A percentile compares a stretch with the other conserved stretches of the same genome.
phyloP scores from a whole-genome alignment of 1,139 yeast genomes.

The Sugiyamaella grinbergsii region DNA sequence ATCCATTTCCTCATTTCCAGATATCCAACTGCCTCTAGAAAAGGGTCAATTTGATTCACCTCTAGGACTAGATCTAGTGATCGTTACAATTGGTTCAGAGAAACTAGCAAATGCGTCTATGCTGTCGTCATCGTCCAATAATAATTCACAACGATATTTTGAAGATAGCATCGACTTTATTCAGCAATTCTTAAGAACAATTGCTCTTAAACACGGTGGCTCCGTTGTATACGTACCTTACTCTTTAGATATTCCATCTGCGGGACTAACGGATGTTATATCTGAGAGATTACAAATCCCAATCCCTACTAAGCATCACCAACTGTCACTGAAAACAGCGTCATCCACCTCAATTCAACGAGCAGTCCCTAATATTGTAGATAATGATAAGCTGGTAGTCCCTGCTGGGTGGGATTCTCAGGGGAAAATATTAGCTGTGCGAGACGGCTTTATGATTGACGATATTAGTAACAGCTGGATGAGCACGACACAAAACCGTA shows the following conservation, averaged over 20 bases:
- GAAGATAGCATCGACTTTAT: conserved; percentile 46
- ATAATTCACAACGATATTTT: conserved; percentile 16
- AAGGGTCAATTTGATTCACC: conserved; percentile 41
- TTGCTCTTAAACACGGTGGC: conserved; percentile 50
- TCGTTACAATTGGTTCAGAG: conserved; percentile 36
- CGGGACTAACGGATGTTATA: conserved; percentile 27
- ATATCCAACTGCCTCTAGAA: conserved; percentile 39
- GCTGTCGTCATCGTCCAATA: conserved; percentile 8
- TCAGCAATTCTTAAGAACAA: conserved; percentile 58
- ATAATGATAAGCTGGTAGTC: conserved; percentile 47
- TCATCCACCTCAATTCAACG: conserved; percentile 15
- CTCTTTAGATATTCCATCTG: conserved; percentile 22
- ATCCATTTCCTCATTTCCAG: conserved; percentile 12
- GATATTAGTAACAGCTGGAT: conserved; percentile 27
- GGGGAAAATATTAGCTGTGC: conserved; percentile 41
- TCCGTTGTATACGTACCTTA: conserved; percentile 34
- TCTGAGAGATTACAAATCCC: conserved; percentile 36
- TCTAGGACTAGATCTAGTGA: conserved; percentile 39
- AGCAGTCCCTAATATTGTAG: conserved; percentile 40
- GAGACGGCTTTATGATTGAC: conserved; percentile 36
- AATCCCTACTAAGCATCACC: conserved; percentile 14
- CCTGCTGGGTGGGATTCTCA: conserved; percentile 48
- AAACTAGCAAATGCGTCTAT: conserved; percentile 19
- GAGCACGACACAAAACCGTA: conserved; percentile 9
- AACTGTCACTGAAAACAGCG: conserved; percentile 6